Conservation (phyloP, 2,329 filamentous ascomycete species). For the Trichoderma pleuroti region DNA sequence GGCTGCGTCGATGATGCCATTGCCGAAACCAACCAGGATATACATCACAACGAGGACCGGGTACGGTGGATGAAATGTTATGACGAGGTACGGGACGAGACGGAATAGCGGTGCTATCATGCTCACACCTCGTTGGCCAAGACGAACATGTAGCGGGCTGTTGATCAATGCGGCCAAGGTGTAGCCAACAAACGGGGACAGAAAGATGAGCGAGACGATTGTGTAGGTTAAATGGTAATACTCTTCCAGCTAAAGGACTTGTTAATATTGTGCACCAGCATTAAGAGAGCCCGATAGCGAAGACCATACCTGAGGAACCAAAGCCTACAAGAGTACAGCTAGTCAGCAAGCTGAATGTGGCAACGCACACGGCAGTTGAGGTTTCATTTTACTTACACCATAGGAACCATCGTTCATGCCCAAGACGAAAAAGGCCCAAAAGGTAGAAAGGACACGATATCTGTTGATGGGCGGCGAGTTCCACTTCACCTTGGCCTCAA, state of each 20-base stretch:
- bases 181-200: conserved; percentile 43
- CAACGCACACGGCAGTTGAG: too few species aligned
- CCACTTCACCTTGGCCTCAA: conserved; percentile 38
- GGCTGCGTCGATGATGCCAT: conserved; percentile 58
- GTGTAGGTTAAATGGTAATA: conserved; percentile 42
- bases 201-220: conserved; percentile 43
- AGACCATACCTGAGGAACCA: conserved; percentile 6
- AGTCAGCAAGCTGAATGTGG: background rate
- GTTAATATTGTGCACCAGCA: background rate
- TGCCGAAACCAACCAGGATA: conserved; percentile 66
- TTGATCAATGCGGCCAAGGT: conserved; percentile 39
- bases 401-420: conserved; percentile 58
- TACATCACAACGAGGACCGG: conserved; percentile 63
- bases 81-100: conserved; percentile 60
- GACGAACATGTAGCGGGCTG: conserved; percentile 35
- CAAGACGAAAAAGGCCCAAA: conserved; percentile 56
- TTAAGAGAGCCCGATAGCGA: background rate
- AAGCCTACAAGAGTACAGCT: background rate
- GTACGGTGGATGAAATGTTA: conserved; percentile 64
- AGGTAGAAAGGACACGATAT: conserved; percentile 48
- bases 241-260: conserved; percentile 22
- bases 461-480: conserved; percentile 48
- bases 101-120: conserved; percentile 58
- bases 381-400: conserved; percentile 42
- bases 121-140: conserved; percentile 56